Percentiles rank a stretch among this genome's conserved stretches.
Evolutionary conservation across 495 filamentous ascomycete species (phyloP).

Genomic region (Apiosordaria backusii): DNA sequence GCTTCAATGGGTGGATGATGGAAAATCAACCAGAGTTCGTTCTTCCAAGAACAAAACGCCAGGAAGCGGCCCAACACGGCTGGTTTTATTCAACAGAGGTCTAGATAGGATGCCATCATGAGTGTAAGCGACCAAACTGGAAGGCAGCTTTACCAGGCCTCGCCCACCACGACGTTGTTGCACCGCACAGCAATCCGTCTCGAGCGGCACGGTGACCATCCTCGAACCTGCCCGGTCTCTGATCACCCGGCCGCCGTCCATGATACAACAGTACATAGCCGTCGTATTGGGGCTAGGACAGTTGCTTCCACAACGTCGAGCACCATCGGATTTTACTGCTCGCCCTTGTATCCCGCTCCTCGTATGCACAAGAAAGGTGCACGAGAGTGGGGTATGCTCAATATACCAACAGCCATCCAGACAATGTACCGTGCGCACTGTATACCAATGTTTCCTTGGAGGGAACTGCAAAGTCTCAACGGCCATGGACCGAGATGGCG

Average conservation of each 20-base stretch:
- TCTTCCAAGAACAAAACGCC: background rate
- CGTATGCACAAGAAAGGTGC: background rate
- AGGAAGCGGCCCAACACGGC: background rate
- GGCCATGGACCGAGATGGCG: constrained; percentile 2
- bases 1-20: background rate
- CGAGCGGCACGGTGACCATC: constrained; percentile 1
- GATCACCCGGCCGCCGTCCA: background rate
- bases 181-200: background rate
- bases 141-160: background rate
- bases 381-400: background rate
- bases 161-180: background rate
- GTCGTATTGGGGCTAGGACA: background rate
- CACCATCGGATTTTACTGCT: background rate
- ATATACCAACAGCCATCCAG: background rate
- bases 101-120: background rate
- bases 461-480: background rate
- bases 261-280: background rate
- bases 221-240: constrained; percentile 3
- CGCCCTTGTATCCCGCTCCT: background rate
- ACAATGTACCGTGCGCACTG: background rate
- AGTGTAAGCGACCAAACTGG: background rate
- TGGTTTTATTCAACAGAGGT: background rate
- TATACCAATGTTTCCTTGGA: background rate
- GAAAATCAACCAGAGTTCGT: background rate
- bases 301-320: background rate